Conservation (phyloP, 108 stramenopile species). For the Pseudonitzschia multiseries region DNA sequence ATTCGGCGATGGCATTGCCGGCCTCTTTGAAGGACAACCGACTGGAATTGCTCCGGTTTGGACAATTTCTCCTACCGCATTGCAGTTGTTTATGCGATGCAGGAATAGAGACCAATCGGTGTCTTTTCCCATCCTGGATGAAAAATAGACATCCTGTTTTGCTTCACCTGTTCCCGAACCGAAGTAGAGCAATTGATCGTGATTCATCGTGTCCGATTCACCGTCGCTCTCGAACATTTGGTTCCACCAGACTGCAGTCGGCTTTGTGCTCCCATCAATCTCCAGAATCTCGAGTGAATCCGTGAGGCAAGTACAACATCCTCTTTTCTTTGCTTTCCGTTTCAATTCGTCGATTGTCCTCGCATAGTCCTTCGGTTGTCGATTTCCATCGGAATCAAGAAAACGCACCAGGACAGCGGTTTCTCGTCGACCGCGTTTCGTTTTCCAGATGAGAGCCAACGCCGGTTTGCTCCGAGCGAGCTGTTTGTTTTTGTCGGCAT, state of each 20-base stretch:
- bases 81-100: constrained; percentile 24
- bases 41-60: constrained; percentile 4
- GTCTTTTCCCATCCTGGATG: background rate
- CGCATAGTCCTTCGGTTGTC: constrained; percentile 3
- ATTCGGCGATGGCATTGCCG: background rate
- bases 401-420: constrained; percentile 14
- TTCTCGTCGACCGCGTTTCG: constrained; percentile 2
- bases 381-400: background rate
- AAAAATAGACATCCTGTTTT: background rate
- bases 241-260: background rate
- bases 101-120: constrained; percentile 24
- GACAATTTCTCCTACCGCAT: constrained; percentile 9
- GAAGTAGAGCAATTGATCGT: constrained; percentile 23
- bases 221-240: constrained; percentile 14
- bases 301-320: background rate
- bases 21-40: background rate
- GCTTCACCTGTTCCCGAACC: background rate
- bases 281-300: constrained; percentile 26
- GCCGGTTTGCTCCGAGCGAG: background rate
- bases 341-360: background rate
- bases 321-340: background rate
- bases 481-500: constrained; percentile 10
- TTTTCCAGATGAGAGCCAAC: constrained; percentile 21
- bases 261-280: background rate
- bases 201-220: background rate